Conservation (phyloP, 768 basidiomycete species). For the Boletus reticuloceps region DNA sequence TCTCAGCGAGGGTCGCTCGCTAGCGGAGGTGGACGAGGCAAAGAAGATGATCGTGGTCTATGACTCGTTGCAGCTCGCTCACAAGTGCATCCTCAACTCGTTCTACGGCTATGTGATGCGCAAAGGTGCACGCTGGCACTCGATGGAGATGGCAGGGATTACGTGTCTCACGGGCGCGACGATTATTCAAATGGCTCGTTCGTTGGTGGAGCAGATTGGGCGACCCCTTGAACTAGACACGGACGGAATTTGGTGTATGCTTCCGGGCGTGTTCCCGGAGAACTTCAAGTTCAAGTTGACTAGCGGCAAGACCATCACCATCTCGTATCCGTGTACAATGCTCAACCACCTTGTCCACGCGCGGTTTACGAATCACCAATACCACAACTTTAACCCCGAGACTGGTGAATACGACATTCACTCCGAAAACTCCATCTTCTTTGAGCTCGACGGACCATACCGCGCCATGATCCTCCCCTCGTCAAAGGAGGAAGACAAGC, state of each 20-base stretch:
- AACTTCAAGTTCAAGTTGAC: constrained; percentile 93
- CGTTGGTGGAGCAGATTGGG: constrained; percentile 96
- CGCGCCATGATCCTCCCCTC: constrained; percentile 99
- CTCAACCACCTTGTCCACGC: constrained; percentile 97
- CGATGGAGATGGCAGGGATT: constrained; percentile 99
- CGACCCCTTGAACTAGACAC: constrained; percentile 97
- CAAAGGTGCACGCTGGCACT: constrained; percentile 98
- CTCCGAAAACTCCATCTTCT: constrained; percentile 98
- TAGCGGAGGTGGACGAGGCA: constrained; percentile 92
- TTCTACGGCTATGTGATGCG: constrained; percentile 99
- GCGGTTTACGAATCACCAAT: constrained; percentile 95
- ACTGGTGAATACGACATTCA: constrained; percentile 84
- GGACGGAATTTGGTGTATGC: constrained; percentile 99
- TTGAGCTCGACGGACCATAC: constrained; percentile 98
- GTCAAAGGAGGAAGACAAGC: constrained; percentile 98
- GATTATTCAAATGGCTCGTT: constrained; percentile 98
- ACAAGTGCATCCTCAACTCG: constrained; percentile 99
- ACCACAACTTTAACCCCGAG: constrained; percentile 85
- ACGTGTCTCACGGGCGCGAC: constrained; percentile 96
- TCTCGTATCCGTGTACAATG: constrained; percentile 99
- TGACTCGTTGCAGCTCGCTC: constrained; percentile 96
- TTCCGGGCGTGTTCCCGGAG: constrained; percentile 96
- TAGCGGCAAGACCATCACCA: constrained; percentile 80
- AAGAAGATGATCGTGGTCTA: constrained; percentile 99
- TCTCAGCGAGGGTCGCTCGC: constrained; percentile 60